These are phyloP conservation scores for Cutaneotrichosporon arboriforme DNA, from an alignment of 1,284 basidiomycete genomes.

Conservation along the genomic window DNA sequence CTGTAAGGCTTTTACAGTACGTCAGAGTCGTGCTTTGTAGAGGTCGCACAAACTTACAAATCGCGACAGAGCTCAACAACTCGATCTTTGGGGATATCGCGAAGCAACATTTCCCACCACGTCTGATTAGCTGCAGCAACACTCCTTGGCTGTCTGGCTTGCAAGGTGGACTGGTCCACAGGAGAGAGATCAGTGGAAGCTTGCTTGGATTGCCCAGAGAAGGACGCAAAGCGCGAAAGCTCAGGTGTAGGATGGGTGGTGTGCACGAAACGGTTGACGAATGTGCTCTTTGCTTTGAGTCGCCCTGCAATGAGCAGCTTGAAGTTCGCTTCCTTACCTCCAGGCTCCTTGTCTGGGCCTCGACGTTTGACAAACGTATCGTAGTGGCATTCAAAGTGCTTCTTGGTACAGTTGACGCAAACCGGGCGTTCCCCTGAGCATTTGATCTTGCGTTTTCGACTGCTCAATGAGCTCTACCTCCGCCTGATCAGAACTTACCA, in stretches of 20 bases:
- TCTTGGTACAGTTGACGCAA: conserved; percentile 19
- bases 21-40: not conserved
- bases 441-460: conserved; percentile 21
- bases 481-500: conserved; percentile 1
- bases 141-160: not conserved
- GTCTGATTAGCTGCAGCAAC: not conserved
- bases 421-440: conserved; percentile 18
- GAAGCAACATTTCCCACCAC: conserved; percentile 7
- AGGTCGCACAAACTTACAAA: not conserved
- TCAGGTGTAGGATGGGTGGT: not conserved
- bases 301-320: conserved; percentile 6
- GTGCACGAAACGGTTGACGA: conserved; percentile 2
- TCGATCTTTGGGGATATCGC: not conserved
- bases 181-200: too few species aligned
- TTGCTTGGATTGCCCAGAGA: too few species aligned
- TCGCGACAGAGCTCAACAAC: not conserved
- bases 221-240: too few species aligned
- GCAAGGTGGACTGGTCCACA: too few species aligned
- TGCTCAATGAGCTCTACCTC: not conserved
- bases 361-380: conserved; percentile 15
- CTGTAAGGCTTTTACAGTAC: conserved; percentile 16
- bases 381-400: conserved; percentile 15
- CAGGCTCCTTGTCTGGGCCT: conserved; percentile 24
- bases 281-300: conserved; percentile 2
- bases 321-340: conserved; percentile 16